Base-by-base conservation (phyloP, 306 rosid genomes). In the Castanea crenata region DNA sequence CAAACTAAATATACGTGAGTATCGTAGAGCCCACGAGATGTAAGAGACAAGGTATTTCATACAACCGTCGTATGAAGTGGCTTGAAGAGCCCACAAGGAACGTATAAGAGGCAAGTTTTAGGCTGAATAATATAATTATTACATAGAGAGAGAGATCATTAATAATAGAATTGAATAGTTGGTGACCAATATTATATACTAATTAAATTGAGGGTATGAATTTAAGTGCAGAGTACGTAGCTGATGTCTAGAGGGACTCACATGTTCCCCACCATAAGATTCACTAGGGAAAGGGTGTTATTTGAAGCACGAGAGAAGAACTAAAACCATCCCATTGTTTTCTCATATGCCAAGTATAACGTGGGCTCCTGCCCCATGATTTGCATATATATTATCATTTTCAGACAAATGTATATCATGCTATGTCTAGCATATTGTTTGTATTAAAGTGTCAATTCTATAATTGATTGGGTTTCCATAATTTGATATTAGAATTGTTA, bases 341-440 rank as follows among this genome's bases (percentile, higher is more conserved):
- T 31, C 41, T 75, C 62, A 18, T 64, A 20, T 14, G 68, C 46
- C 54, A 59, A 74, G 62, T 65, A 61, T 29, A 64, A 71, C 51
- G 80, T 59, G 41, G 79, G 69, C 62, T 29, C n/a, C 77, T 41
- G 56, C 82, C 77, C 73, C 82, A 52, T 44, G 74, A 31, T 41
- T 62, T 68, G 10, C 55, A 19, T 32, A 34, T 55, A 31, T 73
- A 71, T 62, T 62, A 57, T 20, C 9, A 35, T 55, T 52, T 44
- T 8, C 34, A 5, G 64, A 61, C 59, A 76, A 73, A 46, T 38
- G 46, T 7, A 38, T 68, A 57, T 27, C 57, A 77, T 75, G 69
- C 55, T 38, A 38, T 56, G 6, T 74, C 69, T 55, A 29, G 58
- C 20, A 3, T 55, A 32, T 20, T 4, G 49, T 15, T 49, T 27